Conservation (phyloP, 2,329 filamentous ascomycete species). For the Chrysosporium keratinophilum region DNA sequence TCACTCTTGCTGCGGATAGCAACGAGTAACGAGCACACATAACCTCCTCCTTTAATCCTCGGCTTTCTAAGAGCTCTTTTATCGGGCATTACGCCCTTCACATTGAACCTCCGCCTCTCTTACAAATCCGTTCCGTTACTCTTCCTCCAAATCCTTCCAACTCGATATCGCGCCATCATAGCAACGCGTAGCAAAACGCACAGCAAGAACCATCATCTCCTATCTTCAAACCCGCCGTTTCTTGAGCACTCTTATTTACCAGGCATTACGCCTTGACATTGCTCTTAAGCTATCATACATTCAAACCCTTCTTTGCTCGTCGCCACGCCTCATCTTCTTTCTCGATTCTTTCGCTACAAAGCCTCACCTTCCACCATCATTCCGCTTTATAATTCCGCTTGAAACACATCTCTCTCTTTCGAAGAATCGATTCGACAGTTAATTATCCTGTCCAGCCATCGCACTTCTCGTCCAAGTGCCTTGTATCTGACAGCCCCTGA, state of each 20-base stretch:
- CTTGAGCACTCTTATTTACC: not conserved
- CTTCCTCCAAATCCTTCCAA: too few relatives aligned
- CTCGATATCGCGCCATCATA: too few relatives aligned
- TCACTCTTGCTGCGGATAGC: too few relatives aligned
- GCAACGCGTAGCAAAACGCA: too few relatives aligned
- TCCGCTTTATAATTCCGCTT: not conserved
- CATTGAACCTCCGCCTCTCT: too few relatives aligned
- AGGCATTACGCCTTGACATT: not conserved
- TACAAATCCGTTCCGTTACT: too few relatives aligned
- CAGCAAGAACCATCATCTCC: not conserved
- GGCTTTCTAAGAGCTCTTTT: too few relatives aligned
- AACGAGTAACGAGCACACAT: too few relatives aligned
- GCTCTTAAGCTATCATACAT: not conserved
- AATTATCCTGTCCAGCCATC: not conserved
- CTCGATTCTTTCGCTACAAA: not conserved
- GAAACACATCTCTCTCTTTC: not conserved
- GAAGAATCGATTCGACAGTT: not conserved
- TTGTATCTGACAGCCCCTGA: conserved; percentile 4
- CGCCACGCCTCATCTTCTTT: not conserved
- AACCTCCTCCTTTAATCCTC: too few relatives aligned
- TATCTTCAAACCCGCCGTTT: not conserved
- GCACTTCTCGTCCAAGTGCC: not conserved
- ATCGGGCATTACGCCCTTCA: too few relatives aligned
- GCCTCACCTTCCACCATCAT: not conserved
- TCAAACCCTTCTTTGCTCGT: not conserved